Conservation (phyloP, 2,329 filamentous ascomycete species). For the Trichoderma pleuroti region DNA sequence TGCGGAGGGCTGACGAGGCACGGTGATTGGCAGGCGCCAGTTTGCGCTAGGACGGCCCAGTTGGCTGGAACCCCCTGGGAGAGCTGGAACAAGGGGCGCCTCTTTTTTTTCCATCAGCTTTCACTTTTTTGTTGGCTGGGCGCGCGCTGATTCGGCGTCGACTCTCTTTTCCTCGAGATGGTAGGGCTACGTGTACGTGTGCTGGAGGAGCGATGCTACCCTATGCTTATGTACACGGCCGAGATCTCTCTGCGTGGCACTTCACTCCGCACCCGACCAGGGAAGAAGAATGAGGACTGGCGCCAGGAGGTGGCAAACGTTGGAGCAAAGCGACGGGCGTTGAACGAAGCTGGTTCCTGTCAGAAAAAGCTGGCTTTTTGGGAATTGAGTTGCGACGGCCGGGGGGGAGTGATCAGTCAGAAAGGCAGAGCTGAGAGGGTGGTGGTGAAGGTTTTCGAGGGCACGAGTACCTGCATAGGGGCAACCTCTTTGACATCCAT, state of each 20-base stretch:
- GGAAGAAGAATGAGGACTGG: not conserved
- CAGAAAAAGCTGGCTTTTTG: not conserved
- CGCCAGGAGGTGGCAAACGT: conserved; percentile 10
- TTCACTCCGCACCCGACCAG: not conserved
- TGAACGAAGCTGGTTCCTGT: not conserved
- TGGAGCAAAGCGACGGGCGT: not conserved
- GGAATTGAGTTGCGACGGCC: not conserved
- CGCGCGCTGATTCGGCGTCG: not conserved
- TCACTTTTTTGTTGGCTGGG: not conserved
- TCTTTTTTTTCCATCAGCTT: not conserved
- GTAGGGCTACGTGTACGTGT: not conserved
- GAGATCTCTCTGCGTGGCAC: not conserved
- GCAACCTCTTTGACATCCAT: not conserved
- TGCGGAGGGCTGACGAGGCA: conserved; percentile 4
- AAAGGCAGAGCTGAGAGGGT: not conserved
- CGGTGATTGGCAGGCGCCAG: conserved; percentile 14
- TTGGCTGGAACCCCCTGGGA: conserved; percentile 13
- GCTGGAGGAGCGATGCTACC: conserved; percentile 4
- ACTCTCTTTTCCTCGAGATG: not conserved
- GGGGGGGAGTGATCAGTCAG: not conserved
- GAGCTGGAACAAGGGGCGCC: not conserved
- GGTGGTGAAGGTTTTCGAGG: not conserved
- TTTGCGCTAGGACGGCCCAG: conserved; percentile 18
- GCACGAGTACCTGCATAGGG: conserved; percentile 14
- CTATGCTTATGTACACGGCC: conserved; percentile 4